Base-by-base conservation (phyloP, 352 stramenopile genomes). In the Aphanomyces invadans region DNA sequence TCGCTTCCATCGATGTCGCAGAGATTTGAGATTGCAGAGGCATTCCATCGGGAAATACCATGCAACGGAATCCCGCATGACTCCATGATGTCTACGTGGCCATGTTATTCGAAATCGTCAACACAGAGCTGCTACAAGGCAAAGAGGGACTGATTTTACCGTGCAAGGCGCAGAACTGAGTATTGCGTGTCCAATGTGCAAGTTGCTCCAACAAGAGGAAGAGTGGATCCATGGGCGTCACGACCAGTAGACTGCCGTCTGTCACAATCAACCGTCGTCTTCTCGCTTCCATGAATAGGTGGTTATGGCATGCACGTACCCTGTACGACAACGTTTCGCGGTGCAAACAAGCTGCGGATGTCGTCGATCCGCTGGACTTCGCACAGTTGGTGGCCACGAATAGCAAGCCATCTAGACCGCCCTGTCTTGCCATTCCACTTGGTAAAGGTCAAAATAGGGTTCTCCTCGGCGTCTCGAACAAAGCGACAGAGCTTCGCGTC, bases 131-230 rank as follows among this genome's bases (percentile, higher is more conserved):
- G 25, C 11, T 36, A 3, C n/a, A 12, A 26, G 25, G 3, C 10
- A n/a, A 52, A 21, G 48, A n/a, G 12, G 19, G 5, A 56, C 15
- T 45, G 5, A 7, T 7, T 26, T n/a, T 45, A 63, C 55, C 55
- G 26, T 63, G 55, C 19, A 63, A 21, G 19, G 29, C 21, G 36
- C 55, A 63, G 21, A 51, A 63, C 25, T 63, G 55, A 19, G 31
- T 17, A 15, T 63, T 49, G 31, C 55, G 55, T 19, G 31, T 32
- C 55, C 55, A 63, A 15, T 10, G 12, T 9, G 55, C 31, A 15
- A 75, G 70, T 12, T 76, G 78, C 31, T 78, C 70, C 44, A 93
- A 62, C 17, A 93, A 67, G 62, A 93, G 81, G 48, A 91, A 91
- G 1, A 89, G 71, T 36, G 81, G 73, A 33, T 93, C 82, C 36